Evolutionary conservation across 2,329 filamentous ascomycete species (phyloP).

Genomic region (Pleomassaria siparia): DNA sequence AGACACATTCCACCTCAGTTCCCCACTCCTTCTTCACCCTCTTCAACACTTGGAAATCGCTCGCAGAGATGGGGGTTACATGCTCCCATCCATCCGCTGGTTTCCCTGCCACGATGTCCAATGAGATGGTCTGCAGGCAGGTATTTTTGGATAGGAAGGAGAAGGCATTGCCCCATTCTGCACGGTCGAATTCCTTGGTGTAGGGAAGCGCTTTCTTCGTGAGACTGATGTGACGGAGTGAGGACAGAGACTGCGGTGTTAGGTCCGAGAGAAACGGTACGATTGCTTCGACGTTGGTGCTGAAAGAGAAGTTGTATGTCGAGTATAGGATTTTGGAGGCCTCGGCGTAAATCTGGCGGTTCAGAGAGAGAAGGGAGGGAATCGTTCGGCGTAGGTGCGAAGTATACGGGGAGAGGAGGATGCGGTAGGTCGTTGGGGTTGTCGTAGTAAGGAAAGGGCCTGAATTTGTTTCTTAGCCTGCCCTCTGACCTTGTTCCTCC

Average conservation of each 20-base stretch:
- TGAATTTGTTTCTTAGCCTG: too few species aligned
- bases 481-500: too few species aligned
- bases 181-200: constrained; percentile 57
- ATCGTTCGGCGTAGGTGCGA: constrained; percentile 49
- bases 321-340: constrained; percentile 59
- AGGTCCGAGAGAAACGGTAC: constrained; percentile 62
- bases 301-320: constrained; percentile 61
- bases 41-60: constrained; percentile 27
- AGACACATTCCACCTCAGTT: constrained; percentile 22
- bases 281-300: constrained; percentile 61
- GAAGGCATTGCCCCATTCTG: constrained; percentile 59
- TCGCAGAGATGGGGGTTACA: constrained; percentile 31
- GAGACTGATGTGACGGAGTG: constrained; percentile 55
- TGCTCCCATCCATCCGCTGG: constrained; percentile 53
- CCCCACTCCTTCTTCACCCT: constrained; percentile 32
- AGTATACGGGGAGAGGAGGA: constrained; percentile 48
- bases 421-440: constrained; percentile 58
- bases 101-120: constrained; percentile 59
- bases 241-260: constrained; percentile 50
- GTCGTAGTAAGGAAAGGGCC: constrained; percentile 48
- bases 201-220: constrained; percentile 59
- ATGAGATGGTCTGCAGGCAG: constrained; percentile 30
- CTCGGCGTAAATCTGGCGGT: constrained; percentile 54
- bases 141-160: constrained; percentile 44
- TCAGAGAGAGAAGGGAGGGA: constrained; percentile 28